Evolutionary conservation across 208 protist species (phyloP), one percentile per base, ranked within the genome.

Genomic region (Angomonas desouzai): DNA sequence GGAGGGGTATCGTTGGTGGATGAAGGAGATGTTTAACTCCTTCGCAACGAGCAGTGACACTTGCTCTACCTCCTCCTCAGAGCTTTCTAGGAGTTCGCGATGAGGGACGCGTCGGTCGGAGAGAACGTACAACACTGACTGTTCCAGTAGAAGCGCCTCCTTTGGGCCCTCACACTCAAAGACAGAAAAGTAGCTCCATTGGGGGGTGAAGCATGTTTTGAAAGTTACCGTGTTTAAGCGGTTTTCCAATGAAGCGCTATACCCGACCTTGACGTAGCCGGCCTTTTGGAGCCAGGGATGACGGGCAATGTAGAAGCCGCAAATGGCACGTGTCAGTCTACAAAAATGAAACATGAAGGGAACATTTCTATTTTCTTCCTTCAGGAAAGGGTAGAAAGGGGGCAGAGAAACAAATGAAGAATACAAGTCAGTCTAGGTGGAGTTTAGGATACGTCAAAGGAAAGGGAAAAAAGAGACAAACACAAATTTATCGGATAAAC

Each of bases 141-240:
- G 82, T 66, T 92, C 81, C 25, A 92, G 64, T 53, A 92, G 63
- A 48, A 87, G 72, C 18, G 85, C 85, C 27, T 92, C 77, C 28
- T 77, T 70, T 13, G 64, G 58, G 16, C 68, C 70, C 33, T 68
- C 48, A 64, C 76, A 89, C 55, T 87, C 76, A 48, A 89, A 82
- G 33, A 84, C 76, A 22, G 74, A 48, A 30, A 74, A 73, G 27
- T 87, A 91, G 25, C 66, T 63, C 82, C 85, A 92, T 58, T 92
- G 79, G 3, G 81, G 77, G 27, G 85, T 92, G 30, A 92, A 92
- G 38, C 85, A 92, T 1, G 85, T 92, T 45, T 66, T 81, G 58
- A 87, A 92, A 13, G 81, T 85, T 11, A 76, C 68, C 74, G 82
- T 92, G 55, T 85, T 66, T 4, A 92, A 72, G 4, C 85, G 79